A percentile compares a stretch with the other conserved stretches of the same genome.
Conservation (phyloP, 1,139 yeast species). For the Candida freyschussii region DNA sequence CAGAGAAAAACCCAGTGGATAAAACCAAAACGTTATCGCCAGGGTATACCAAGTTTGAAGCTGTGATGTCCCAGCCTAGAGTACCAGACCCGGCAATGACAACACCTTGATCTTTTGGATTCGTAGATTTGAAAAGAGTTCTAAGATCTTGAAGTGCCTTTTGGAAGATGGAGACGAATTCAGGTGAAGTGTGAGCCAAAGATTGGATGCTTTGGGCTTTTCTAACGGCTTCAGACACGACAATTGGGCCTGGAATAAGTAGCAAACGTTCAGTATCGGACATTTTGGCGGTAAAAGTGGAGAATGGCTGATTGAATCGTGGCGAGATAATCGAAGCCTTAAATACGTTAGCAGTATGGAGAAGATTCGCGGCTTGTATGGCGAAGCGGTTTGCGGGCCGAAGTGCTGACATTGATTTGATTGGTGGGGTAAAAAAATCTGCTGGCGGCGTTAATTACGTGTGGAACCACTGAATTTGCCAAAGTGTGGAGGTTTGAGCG, state of each 20-base stretch:
- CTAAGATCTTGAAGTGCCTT: constrained; percentile 63
- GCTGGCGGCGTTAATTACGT: too few species aligned
- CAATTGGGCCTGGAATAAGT: constrained; percentile 93
- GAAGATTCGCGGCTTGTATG: not conserved
- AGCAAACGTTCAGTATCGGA: constrained; percentile 32
- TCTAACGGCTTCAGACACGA: constrained; percentile 76
- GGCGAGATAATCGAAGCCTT: too few species aligned
- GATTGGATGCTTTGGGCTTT: constrained; percentile 83
- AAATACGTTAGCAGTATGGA: too few species aligned
- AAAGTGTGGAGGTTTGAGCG: too few species aligned
- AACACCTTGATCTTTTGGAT: constrained; percentile 58
- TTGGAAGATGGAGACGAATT: constrained; percentile 72
- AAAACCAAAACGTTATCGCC: constrained; percentile 70
- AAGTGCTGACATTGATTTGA: too few species aligned
- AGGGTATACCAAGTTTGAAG: constrained; percentile 60
- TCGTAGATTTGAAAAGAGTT: constrained; percentile 65
- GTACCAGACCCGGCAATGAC: constrained; percentile 91
- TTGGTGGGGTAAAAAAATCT: too few species aligned
- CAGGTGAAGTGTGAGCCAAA: constrained; percentile 88
- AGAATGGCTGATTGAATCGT: too few species aligned
- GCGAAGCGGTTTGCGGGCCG: too few species aligned
- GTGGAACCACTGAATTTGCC: too few species aligned
- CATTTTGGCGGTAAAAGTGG: constrained; percentile 10
- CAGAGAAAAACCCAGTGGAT: constrained; percentile 92
- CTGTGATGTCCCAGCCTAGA: constrained; percentile 90